A percentile compares a stretch with the other conserved stretches of the same genome.
Conservation (phyloP, 352 stramenopile genomes). For the Phytophthora melonis region DNA sequence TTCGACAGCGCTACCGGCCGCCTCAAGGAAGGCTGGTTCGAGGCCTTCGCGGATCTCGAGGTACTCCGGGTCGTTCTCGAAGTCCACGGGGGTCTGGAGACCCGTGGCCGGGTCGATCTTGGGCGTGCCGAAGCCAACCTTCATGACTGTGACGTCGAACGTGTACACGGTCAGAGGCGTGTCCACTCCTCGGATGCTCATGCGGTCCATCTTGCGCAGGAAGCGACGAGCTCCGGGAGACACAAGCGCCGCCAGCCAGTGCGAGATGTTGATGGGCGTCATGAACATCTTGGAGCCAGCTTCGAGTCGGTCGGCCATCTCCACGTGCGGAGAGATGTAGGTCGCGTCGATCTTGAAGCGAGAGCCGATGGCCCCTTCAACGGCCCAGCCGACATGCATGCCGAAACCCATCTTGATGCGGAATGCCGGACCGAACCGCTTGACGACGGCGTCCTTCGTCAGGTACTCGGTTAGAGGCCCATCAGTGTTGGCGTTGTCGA, state of each 20-base stretch:
- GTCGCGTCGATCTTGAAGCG: conserved; percentile 97
- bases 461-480: conserved; percentile 79
- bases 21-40: conserved; percentile 84
- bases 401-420: conserved; percentile 95
- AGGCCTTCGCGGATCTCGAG: conserved; percentile 85
- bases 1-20: conserved; percentile 69
- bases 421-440: conserved; percentile 83
- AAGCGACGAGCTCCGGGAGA: conserved; percentile 78
- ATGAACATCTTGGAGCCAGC: conserved; percentile 94
- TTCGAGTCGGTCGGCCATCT: conserved; percentile 95
- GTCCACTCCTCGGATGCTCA: conserved; percentile 86
- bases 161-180: conserved; percentile 88
- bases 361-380: conserved; percentile 96
- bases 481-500: conserved; percentile 86
- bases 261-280: conserved; percentile 86
- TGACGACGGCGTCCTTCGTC: conserved; percentile 74
- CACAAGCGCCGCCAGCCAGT: conserved; percentile 82
- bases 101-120: conserved; percentile 72
- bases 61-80: conserved; percentile 87
- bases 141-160: conserved; percentile 87
- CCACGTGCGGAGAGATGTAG: conserved; percentile 96
- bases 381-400: conserved; percentile 96
- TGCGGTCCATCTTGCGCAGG: conserved; percentile 85
- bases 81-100: conserved; percentile 76
- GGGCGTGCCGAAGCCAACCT: conserved; percentile 77